Percentiles rank a stretch among this genome's conserved stretches.
Conservation (phyloP, 2,329 filamentous ascomycete species). For the Colletotrichum orchidophilum region DNA sequence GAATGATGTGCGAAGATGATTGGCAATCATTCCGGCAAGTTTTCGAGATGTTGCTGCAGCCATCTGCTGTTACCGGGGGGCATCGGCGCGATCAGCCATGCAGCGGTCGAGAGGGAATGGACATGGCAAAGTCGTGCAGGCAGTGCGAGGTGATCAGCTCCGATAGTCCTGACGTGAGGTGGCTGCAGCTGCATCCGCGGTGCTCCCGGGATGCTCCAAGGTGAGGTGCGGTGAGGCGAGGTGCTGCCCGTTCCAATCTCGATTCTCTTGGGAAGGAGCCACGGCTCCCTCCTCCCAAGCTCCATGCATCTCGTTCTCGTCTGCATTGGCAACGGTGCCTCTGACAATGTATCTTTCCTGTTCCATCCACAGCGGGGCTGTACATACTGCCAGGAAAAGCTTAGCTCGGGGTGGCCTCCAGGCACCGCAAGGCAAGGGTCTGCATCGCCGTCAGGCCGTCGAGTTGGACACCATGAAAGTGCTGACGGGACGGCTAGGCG, state of each 20-base stretch:
- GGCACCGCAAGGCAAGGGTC: slow-evolving; percentile 4
- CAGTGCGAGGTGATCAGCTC: neutral
- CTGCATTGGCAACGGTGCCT: neutral
- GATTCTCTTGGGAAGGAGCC: neutral
- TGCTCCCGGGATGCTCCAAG: neutral
- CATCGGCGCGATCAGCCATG: neutral
- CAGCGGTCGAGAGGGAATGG: neutral
- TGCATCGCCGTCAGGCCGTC: neutral
- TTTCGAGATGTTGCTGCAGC: slow-evolving; percentile 1
- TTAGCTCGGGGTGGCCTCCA: slow-evolving; percentile 15
- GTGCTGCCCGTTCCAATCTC: slow-evolving; percentile 3
- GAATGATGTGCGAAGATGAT: slow-evolving; percentile 30
- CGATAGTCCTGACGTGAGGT: neutral
- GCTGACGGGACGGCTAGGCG: neutral
- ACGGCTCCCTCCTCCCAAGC: neutral
- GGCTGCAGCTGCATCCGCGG: neutral
- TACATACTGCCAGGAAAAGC: slow-evolving; percentile 17
- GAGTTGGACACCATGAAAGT: neutral
- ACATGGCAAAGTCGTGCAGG: neutral
- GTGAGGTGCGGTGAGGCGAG: neutral
- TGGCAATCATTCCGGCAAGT: slow-evolving; percentile 17
- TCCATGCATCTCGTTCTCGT: neutral
- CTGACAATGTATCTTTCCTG: neutral
- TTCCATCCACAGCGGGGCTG: slow-evolving; percentile 10
- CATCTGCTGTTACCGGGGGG: neutral